phyloP scores from a whole-genome alignment of 2,329 filamentous ascomycete genomes.

The Lizonia empirigonia region DNA sequence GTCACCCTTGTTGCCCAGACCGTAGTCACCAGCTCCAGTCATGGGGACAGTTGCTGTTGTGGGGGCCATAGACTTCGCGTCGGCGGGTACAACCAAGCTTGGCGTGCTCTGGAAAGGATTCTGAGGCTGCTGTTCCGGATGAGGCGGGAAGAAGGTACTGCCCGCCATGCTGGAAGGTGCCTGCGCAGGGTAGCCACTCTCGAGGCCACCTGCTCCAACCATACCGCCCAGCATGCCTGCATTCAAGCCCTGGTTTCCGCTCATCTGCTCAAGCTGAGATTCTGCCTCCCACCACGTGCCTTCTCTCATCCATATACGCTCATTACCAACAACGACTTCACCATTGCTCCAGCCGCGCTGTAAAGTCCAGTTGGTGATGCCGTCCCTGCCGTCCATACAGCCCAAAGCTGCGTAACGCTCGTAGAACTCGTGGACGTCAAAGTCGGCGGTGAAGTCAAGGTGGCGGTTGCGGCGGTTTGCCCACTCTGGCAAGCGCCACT shows the following conservation, averaged over 20 bases:
- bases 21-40: conserved; percentile 75
- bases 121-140: conserved; percentile 64
- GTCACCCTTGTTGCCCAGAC: conserved; percentile 85
- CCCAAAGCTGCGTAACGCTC: conserved; percentile 82
- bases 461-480: conserved; percentile 89
- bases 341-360: conserved; percentile 98
- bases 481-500: conserved; percentile 96
- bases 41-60: conserved; percentile 66
- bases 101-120: conserved; percentile 67
- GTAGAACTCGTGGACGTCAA: conserved; percentile 90
- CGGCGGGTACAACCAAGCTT: conserved; percentile 52
- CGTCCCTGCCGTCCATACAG: conserved; percentile 87
- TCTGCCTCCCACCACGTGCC: conserved; percentile 97
- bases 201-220: conserved; percentile 65
- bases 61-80: conserved; percentile 54
- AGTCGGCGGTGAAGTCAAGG: conserved; percentile 95
- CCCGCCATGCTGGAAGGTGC: conserved; percentile 52
- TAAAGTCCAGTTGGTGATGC: conserved; percentile 90
- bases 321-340: conserved; percentile 86
- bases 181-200: conserved; percentile 74
- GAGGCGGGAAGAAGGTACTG: conserved; percentile 70
- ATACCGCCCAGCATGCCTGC: conserved; percentile 55
- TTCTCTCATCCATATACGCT: conserved; percentile 96
- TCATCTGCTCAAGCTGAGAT: conserved; percentile 89
- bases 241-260: conserved; percentile 48